Conservation (phyloP, 2,329 filamentous ascomycete genomes). For the Verticillium albo-atrum region DNA sequence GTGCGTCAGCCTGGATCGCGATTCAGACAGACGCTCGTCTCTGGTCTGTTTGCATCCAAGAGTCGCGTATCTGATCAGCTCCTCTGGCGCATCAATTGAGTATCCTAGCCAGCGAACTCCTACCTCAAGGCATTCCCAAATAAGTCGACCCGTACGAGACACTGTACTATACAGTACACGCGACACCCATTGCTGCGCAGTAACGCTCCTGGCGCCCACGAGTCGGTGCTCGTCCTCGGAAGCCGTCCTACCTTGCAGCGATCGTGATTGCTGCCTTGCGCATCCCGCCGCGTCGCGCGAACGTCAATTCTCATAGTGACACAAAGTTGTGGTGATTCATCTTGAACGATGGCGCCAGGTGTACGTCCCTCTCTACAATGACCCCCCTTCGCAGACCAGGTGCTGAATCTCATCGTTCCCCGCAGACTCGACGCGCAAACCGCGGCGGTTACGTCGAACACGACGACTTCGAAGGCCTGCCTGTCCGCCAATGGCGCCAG, state of each 20-base stretch:
- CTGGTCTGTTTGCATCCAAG: neutral
- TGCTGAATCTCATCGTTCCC: neutral
- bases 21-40: neutral
- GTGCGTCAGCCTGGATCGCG: neutral
- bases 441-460: constrained; percentile 54
- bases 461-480: constrained; percentile 67
- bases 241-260: neutral
- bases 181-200: neutral
- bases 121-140: neutral
- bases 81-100: neutral
- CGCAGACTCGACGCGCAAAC: constrained; percentile 52
- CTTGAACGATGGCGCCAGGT: constrained; percentile 31
- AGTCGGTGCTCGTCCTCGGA: neutral
- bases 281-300: neutral
- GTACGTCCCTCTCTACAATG: constrained; percentile 20
- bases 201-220: neutral
- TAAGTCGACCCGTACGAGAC: neutral
- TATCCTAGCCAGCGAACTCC: neutral
- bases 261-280: neutral
- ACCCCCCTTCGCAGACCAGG: neutral
- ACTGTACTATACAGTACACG: neutral
- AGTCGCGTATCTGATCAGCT: neutral
- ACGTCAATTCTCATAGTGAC: neutral
- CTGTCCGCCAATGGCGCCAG: constrained; percentile 85
- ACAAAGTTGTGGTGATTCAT: neutral